Evolutionary conservation across 192 early-diverging fungal species (phyloP).

Genomic region (Backusella circina): DNA sequence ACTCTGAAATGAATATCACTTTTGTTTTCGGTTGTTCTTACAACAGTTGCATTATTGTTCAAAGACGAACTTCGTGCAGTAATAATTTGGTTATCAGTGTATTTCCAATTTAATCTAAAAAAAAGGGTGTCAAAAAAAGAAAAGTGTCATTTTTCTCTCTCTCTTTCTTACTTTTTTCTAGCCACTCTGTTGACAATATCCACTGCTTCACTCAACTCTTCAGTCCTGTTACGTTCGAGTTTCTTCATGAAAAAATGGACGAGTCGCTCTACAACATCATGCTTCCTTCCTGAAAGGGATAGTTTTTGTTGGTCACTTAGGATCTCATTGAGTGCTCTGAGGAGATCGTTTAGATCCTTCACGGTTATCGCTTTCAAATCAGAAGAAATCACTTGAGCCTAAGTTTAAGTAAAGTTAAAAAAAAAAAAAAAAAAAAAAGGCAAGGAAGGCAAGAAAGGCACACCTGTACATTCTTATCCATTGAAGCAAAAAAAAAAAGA

Average conservation of each 20-base stretch:
- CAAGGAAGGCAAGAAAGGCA: too few species aligned
- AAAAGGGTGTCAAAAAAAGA: not conserved
- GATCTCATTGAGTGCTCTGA: not conserved
- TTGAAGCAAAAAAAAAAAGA: too few species aligned
- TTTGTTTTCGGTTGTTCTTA: not conserved
- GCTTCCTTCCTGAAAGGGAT: not conserved
- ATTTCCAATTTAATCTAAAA: not conserved
- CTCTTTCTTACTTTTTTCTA: not conserved
- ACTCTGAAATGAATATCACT: not conserved
- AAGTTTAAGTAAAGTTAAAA: too few species aligned
- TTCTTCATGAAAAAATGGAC: not conserved
- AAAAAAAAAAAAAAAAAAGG: too few species aligned
- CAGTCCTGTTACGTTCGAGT: not conserved
- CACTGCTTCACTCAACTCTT: not conserved
- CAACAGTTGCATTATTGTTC: not conserved
- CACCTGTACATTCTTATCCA: not conserved
- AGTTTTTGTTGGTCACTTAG: not conserved
- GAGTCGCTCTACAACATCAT: not conserved
- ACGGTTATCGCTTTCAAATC: not conserved
- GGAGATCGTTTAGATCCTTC: not conserved
- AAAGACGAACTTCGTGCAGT: not conserved
- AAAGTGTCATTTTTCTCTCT: not conserved
- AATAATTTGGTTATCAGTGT: not conserved
- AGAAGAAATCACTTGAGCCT: not conserved
- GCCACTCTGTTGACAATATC: not conserved